These are phyloP conservation scores for Apiospora phragmitis DNA, from an alignment of 2,329 filamentous ascomycete genomes.

Conservation along the genomic window DNA sequence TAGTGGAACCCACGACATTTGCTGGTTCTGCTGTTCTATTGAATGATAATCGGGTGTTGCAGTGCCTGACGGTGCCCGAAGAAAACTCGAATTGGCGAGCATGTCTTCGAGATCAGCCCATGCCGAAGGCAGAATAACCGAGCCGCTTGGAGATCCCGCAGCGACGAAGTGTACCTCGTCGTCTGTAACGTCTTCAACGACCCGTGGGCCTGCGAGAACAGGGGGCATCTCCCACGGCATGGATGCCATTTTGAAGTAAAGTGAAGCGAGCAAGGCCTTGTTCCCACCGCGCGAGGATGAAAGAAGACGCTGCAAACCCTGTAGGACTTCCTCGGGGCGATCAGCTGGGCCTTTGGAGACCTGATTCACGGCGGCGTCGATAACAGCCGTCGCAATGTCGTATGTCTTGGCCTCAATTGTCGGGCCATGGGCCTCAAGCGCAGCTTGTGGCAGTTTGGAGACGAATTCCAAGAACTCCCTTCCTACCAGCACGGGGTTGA, in stretches of 20 bases:
- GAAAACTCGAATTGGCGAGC: constrained; percentile 10
- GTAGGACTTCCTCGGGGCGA: constrained; percentile 36
- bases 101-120: constrained; percentile 18
- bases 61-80: constrained; percentile 9
- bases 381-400: constrained; percentile 46
- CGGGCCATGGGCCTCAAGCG: constrained; percentile 50
- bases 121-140: constrained; percentile 10
- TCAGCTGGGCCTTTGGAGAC: constrained; percentile 20
- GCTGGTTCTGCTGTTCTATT: constrained; percentile 15
- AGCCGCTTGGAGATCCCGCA: not conserved
- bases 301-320: constrained; percentile 39
- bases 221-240: not conserved
- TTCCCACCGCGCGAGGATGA: constrained; percentile 45
- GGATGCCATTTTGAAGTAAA: constrained; percentile 17
- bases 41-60: constrained; percentile 13
- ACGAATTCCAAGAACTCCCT: constrained; percentile 46
- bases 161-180: not conserved
- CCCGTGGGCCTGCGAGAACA: not conserved
- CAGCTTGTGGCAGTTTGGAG: constrained; percentile 43
- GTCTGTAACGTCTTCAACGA: constrained; percentile 13
- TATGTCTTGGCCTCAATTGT: constrained; percentile 50
- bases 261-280: constrained; percentile 34
- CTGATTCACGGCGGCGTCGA: constrained; percentile 37
- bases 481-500: constrained; percentile 45
- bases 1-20: constrained; percentile 16